Conservation (phyloP, 257 asterid genomes). For the Euphrasia confusa region DNA sequence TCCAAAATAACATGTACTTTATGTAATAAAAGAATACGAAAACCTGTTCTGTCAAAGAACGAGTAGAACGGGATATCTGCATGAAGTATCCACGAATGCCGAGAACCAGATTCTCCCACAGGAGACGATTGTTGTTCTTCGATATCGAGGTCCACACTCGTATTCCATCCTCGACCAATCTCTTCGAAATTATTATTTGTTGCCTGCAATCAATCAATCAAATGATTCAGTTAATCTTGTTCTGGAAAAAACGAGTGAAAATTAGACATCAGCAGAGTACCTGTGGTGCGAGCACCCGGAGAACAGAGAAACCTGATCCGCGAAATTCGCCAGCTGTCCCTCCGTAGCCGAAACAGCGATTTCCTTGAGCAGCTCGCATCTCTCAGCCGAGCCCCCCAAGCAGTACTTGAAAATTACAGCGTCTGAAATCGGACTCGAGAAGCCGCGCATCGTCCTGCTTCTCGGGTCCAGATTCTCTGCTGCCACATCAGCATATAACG, state of each 20-base stretch:
- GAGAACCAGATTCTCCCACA: slow-evolving; percentile 61
- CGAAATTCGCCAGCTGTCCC: slow-evolving; percentile 56
- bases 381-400: slow-evolving; percentile 66
- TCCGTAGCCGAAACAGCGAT: slow-evolving; percentile 52
- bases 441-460: slow-evolving; percentile 39
- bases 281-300: slow-evolving; percentile 91
- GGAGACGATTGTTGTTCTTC: slow-evolving; percentile 46
- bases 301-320: slow-evolving; percentile 64
- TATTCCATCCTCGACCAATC: slow-evolving; percentile 69
- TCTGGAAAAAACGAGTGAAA: neutral
- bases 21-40: too few relatives aligned
- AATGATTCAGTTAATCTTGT: slow-evolving; percentile 4
- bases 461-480: slow-evolving; percentile 42
- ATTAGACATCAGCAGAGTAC: slow-evolving; percentile 24
- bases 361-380: slow-evolving; percentile 75
- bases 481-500: slow-evolving; percentile 20
- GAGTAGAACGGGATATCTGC: slow-evolving; percentile 53
- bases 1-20: too few relatives aligned
- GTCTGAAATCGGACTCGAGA: slow-evolving; percentile 56
- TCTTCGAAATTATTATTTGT: slow-evolving; percentile 69
- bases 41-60: slow-evolving; percentile 70
- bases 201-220: slow-evolving; percentile 42
- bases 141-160: slow-evolving; percentile 68
- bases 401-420: slow-evolving; percentile 74
- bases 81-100: slow-evolving; percentile 50